Base-by-base conservation (phyloP, 192 early-diverging fungal genomes). In the Entomortierella chlamydospora region DNA sequence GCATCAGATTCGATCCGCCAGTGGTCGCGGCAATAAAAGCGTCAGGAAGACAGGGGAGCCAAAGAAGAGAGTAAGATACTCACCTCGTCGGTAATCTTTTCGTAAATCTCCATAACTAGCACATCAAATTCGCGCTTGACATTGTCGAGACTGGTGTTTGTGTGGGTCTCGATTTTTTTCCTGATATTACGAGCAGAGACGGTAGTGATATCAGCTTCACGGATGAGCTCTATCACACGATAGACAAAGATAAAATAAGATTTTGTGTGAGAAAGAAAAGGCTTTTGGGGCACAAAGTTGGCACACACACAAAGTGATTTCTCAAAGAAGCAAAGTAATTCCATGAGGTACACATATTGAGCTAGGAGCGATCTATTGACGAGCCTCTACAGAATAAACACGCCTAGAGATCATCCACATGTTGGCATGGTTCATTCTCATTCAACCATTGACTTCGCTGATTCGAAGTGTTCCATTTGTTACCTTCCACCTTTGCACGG, bases 41-140 rank as follows among this genome's bases (percentile, higher is more conserved):
- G 53, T 26, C 29, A 57, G 7, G 7, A 18, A 11, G 33, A 37
- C 33, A 57, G 13, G 22, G 41, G 33, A 57, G n/a, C n/a, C n/a
- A n/a, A 55, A 26, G 30, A 42, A 11, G 26, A 39, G 34, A 37
- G 26, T 1, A 18, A 26, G 17, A 18, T 43, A 42, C 62, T 66
- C 55, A 76, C 55, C 15, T 69, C 68, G 30, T 73, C 72, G 3
- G 64, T 64, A 47, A 84, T 61, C 26, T 76, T 65, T 15, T 70
- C 41, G 61, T 73, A 81, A 51, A 72, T 81, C 56, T 74, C 76
- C 68, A 84, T 74, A 13, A 84, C 77, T 20, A 84, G 41, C 11
- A 69, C 72, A 52, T 84, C 83, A 30, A 84, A 70, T 29, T 64
- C 54, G 2, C 64, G 60, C 60, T 84, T 81, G 22, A 81, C 45